A percentile compares a stretch with the other conserved stretches of the same genome.
Evolutionary conservation across 164 flowering plant species (phyloP).

Genomic region (Chloranthus sessilifolius): DNA sequence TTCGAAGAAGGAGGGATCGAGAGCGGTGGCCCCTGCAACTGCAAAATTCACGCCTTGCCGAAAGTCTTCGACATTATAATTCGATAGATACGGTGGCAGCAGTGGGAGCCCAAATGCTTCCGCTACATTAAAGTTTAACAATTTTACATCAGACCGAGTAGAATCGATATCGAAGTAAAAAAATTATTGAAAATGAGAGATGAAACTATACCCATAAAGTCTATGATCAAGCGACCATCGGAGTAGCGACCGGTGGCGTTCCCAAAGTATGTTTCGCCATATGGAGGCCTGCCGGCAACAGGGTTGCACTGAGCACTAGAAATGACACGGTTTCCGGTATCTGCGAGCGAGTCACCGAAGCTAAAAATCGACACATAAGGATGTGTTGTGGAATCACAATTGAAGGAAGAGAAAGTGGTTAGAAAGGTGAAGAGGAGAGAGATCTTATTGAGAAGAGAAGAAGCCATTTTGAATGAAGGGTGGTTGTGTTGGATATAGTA

Average conservation of each 20-base stretch:
- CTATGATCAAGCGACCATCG: conserved; percentile 35
- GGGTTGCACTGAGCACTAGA: not conserved
- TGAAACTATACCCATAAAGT: conserved; percentile 28
- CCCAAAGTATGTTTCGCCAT: conserved; percentile 33
- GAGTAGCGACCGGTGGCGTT: conserved; percentile 35
- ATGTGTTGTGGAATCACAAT: not conserved
- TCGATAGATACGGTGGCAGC: conserved; percentile 37
- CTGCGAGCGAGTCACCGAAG: conserved; percentile 39
- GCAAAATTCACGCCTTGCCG: conserved; percentile 54
- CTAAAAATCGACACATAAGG: conserved; percentile 26
- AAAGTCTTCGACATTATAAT: conserved; percentile 9
- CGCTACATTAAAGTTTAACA: not conserved
- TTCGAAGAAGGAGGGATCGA: conserved; percentile 26
- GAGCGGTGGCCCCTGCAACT: conserved; percentile 52
- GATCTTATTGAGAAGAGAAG: no score
- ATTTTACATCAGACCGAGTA: not conserved
- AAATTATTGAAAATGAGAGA: conserved; percentile 1
- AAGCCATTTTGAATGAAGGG: no score
- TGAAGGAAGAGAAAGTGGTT: no score
- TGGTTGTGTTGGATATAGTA: no score
- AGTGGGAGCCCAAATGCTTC: conserved; percentile 29
- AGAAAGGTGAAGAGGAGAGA: no score
- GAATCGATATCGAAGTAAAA: conserved; percentile 27
- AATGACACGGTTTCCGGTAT: conserved; percentile 31
- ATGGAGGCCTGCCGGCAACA: conserved; percentile 15